Evolutionary conservation across 306 rosid genomes (phyloP), one percentile per base, ranked within the genome.

Genomic region (Rosa persica): DNA sequence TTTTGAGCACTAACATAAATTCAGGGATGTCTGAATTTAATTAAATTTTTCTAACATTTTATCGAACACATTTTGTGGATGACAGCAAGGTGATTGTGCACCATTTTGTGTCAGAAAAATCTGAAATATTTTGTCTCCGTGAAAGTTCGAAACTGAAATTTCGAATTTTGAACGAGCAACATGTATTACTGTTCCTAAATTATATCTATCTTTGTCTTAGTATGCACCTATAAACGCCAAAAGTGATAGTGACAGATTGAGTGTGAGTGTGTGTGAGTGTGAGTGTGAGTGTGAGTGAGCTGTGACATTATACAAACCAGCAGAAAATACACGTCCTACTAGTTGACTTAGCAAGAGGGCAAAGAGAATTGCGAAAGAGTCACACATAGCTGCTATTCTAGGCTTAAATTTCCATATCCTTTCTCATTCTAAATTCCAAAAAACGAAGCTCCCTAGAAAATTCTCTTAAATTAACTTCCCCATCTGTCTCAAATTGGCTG

Each of bases 371-470:
- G 36, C 44, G 17, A 4, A 30, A 13, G 39, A 74, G 78, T 74
- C 69, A 2, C 38, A 25, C 1, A 60, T 5, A 15, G 78, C 78
- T 74, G 78, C 78, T 36, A 54, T n/a, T 36, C 17, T 23, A 27
- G 34, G 20, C 13, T 61, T 5, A 62, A 48, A 75, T 46, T 43
- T 30, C 79, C 61, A 61, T 46, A 23, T 39, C 52, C 16, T 8
- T 22, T 58, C 30, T 17, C 51, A 6, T 39, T 55, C 1, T 30
- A 19, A 38, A 36, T 78, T 66, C 84, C 84, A 39, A 55, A 42
- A 19, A 19, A 23, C 57, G 72, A 81, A 69, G 44, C 15, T 42
- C 81, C 81, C 75, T 22, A 44, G 62, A 67, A 72, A 47, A 48
- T 15, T 48, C 55, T 42, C 3, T 57, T 47, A 65, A 23, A 47